Evolutionary conservation across 805 yeast species (phyloP).

Genomic region (Kuraishia molischiana): DNA sequence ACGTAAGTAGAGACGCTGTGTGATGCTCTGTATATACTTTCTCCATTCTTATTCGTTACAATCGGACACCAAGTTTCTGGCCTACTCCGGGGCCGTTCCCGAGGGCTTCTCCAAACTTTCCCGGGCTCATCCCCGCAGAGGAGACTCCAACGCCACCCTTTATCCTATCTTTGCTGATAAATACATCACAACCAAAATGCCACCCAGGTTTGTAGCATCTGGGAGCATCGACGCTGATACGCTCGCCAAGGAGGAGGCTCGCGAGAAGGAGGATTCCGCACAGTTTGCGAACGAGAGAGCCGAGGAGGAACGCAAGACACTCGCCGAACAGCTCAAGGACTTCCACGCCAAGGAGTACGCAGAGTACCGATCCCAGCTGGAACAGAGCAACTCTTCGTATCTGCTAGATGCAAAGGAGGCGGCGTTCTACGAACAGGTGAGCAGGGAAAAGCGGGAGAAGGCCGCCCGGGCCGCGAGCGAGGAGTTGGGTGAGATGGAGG

Average conservation of each 20-base stretch:
- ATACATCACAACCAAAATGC: conserved; percentile 1
- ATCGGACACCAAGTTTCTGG: too few species aligned
- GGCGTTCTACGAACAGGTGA: conserved; percentile 2
- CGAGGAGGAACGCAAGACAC: conserved; percentile 4
- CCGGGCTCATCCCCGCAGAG: too few species aligned
- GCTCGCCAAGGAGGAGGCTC: conserved; percentile 2
- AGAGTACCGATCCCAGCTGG: conserved; percentile 4
- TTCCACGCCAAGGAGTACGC: conserved; percentile 2
- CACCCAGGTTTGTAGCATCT: conserved; percentile 4
- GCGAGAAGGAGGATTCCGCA: conserved; percentile 3
- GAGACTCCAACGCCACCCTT: too few species aligned
- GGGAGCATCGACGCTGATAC: conserved; percentile 5
- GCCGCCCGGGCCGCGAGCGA: neutral
- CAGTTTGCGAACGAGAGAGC: conserved; percentile 1
- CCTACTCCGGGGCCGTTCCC: too few species aligned
- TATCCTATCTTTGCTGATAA: neutral
- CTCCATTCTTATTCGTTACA: too few species aligned
- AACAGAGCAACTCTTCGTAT: conserved; percentile 6
- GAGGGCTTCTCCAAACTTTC: too few species aligned
- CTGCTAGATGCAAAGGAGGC: conserved; percentile 4
- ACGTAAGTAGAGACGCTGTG: too few species aligned
- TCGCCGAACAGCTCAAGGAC: conserved; percentile 5
- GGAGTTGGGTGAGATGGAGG: conserved; percentile 17
- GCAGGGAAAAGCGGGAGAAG: neutral
- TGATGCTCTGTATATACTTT: too few species aligned